phyloP scores from a whole-genome alignment of 768 basidiomycete genomes.

The Lentinula detonsa region DNA sequence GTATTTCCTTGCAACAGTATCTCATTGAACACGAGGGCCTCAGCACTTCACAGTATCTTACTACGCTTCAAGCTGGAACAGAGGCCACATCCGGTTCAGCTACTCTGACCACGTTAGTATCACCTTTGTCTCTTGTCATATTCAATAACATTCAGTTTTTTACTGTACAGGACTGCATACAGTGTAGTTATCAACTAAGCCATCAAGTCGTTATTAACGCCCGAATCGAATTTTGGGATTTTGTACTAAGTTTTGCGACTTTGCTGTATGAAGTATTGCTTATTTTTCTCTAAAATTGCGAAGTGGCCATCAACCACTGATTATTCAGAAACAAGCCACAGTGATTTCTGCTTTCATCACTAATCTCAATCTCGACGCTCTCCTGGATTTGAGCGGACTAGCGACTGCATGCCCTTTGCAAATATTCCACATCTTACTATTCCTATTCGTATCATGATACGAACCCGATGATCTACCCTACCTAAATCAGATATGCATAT shows the following conservation, averaged over 20 bases:
- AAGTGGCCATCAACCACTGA: too few species aligned
- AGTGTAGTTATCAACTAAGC: background rate
- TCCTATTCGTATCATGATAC: too few species aligned
- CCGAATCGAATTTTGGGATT: background rate
- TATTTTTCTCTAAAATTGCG: too few species aligned
- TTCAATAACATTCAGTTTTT: background rate
- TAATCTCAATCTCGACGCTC: too few species aligned
- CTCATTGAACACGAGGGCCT: conserved; percentile 41
- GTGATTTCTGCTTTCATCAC: too few species aligned
- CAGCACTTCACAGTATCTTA: conserved; percentile 48
- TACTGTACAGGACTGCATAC: background rate
- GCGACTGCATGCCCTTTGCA: too few species aligned
- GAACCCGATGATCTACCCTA: too few species aligned
- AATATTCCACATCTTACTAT: too few species aligned
- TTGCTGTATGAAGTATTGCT: too few species aligned
- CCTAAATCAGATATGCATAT: too few species aligned
- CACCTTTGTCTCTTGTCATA: background rate
- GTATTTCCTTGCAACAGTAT: conserved; percentile 28
- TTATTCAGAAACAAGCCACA: too few species aligned
- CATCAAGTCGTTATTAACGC: background rate
- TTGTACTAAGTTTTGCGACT: background rate
- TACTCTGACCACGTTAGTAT: conserved; percentile 44
- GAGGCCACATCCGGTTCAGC: conserved; percentile 57
- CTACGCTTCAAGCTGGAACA: conserved; percentile 55
- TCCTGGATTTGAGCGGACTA: too few species aligned